Conservation (phyloP, 2,329 filamentous ascomycete species). For the Simplicillium sp. region DNA sequence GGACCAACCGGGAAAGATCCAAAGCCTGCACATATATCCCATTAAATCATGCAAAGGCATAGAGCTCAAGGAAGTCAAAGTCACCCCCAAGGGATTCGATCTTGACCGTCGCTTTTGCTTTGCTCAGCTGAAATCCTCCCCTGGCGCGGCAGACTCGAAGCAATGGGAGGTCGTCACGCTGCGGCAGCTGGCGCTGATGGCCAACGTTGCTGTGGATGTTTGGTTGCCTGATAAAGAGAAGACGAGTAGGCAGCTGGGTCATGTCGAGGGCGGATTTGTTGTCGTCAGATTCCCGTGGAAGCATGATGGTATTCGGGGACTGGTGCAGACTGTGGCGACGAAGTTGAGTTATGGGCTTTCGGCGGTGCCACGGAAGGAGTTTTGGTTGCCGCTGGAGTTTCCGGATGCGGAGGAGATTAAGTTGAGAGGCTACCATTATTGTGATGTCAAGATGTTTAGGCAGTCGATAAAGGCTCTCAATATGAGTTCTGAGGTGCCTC, state of each 20-base stretch:
- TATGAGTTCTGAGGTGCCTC: conserved; percentile 47
- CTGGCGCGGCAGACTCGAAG: background rate
- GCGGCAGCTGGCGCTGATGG: conserved; percentile 59
- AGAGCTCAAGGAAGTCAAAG: conserved; percentile 55
- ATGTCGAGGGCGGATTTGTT: conserved; percentile 48
- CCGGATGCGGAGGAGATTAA: conserved; percentile 49
- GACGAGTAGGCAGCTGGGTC: conserved; percentile 38
- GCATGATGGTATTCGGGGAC: conserved; percentile 37
- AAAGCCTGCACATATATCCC: conserved; percentile 72
- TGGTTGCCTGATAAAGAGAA: conserved; percentile 60
- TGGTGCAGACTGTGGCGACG: conserved; percentile 33
- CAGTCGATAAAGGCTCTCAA: conserved; percentile 47
- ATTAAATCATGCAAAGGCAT: conserved; percentile 75
- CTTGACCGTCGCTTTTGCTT: conserved; percentile 80
- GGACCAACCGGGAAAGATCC: conserved; percentile 18
- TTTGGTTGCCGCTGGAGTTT: conserved; percentile 55
- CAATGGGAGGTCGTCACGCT: conserved; percentile 64
- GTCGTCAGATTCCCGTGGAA: conserved; percentile 58
- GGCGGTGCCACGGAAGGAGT: conserved; percentile 49
- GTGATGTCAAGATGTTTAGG: conserved; percentile 57
- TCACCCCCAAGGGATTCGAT: conserved; percentile 61
- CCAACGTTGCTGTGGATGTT: conserved; percentile 56
- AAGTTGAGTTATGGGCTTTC: conserved; percentile 39
- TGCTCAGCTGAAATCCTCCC: conserved; percentile 46
- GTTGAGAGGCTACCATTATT: conserved; percentile 47